Evolutionary conservation across 2,329 filamentous ascomycete genomes (phyloP).

Genomic region (Pestalotiopsis sp.): DNA sequence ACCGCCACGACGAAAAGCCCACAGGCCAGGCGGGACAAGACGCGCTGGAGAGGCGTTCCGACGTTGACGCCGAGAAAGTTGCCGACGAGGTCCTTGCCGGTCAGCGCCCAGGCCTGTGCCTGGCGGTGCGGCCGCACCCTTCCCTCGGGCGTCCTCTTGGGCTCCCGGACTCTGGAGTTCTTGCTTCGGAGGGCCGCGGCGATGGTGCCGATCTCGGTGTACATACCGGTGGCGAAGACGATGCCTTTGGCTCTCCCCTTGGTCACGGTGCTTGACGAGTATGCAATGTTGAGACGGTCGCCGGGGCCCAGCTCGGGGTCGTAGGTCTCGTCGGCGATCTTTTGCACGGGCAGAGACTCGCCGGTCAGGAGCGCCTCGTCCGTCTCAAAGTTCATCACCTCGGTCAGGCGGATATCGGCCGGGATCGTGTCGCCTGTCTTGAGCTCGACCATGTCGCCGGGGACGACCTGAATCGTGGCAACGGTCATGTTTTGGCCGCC

Average conservation of each 20-base stretch:
- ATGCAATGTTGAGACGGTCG: conserved; percentile 66
- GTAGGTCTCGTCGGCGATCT: conserved; percentile 53
- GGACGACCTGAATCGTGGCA: conserved; percentile 56
- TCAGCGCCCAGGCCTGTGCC: conserved; percentile 47
- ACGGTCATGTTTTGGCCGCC: conserved; percentile 52
- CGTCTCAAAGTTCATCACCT: conserved; percentile 58
- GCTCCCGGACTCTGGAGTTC: conserved; percentile 51
- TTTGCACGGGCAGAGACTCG: conserved; percentile 62
- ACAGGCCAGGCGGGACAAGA: conserved; percentile 68
- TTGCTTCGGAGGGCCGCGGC: conserved; percentile 61
- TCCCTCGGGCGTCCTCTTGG: conserved; percentile 56
- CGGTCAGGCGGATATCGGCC: conserved; percentile 46
- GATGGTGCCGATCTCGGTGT: conserved; percentile 67
- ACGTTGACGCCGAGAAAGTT: conserved; percentile 69
- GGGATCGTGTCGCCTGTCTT: conserved; percentile 49
- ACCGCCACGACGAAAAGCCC: conserved; percentile 69
- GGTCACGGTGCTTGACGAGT: conserved; percentile 64
- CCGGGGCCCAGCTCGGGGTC: conserved; percentile 56
- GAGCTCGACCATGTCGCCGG: conserved; percentile 61
- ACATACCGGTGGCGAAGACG: conserved; percentile 62
- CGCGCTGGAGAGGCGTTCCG: conserved; percentile 71
- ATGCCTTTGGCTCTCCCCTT: conserved; percentile 64
- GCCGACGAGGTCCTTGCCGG: conserved; percentile 59
- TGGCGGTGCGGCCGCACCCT: conserved; percentile 56
- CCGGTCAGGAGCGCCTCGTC: conserved; percentile 67